These are phyloP conservation scores for Mycena chlorophos DNA, from an alignment of 768 basidiomycete genomes.

Conservation along the genomic window DNA sequence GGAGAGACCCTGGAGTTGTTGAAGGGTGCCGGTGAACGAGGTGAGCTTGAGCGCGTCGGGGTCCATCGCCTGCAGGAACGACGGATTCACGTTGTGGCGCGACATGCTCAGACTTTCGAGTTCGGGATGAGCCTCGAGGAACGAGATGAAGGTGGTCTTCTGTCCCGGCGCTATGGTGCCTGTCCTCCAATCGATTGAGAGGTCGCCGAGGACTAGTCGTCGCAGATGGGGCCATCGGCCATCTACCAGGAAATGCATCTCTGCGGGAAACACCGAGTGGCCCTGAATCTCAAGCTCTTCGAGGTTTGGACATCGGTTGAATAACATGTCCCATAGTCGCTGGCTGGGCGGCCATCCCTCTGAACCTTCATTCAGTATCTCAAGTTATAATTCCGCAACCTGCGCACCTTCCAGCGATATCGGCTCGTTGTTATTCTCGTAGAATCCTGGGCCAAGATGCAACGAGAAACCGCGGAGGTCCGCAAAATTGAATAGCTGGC, in stretches of 20 bases:
- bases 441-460: slow-evolving; percentile 61
- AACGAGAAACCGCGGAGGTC: slow-evolving; percentile 64
- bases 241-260: slow-evolving; percentile 53
- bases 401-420: slow-evolving; percentile 53
- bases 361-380: slow-evolving; percentile 20
- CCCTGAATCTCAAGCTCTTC: slow-evolving; percentile 64
- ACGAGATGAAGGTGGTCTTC: slow-evolving; percentile 62
- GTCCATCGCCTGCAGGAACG: slow-evolving; percentile 51
- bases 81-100: slow-evolving; percentile 51
- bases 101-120: slow-evolving; percentile 55
- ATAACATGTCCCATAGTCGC: slow-evolving; percentile 72
- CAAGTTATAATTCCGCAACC: not conserved
- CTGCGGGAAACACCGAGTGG: slow-evolving; percentile 52
- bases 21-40: slow-evolving; percentile 65
- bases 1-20: slow-evolving; percentile 64
- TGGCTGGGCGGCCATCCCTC: slow-evolving; percentile 53
- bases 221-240: slow-evolving; percentile 70
- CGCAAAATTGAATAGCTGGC: slow-evolving; percentile 73
- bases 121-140: slow-evolving; percentile 64
- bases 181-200: slow-evolving; percentile 57
- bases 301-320: slow-evolving; percentile 60
- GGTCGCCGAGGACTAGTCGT: slow-evolving; percentile 62
- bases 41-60: slow-evolving; percentile 51
- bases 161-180: slow-evolving; percentile 39
- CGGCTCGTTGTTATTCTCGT: slow-evolving; percentile 56